A percentile compares a stretch with the other conserved stretches of the same genome.
Conservation (phyloP, 1,139 yeast species). For the Geotrichum candidum region DNA sequence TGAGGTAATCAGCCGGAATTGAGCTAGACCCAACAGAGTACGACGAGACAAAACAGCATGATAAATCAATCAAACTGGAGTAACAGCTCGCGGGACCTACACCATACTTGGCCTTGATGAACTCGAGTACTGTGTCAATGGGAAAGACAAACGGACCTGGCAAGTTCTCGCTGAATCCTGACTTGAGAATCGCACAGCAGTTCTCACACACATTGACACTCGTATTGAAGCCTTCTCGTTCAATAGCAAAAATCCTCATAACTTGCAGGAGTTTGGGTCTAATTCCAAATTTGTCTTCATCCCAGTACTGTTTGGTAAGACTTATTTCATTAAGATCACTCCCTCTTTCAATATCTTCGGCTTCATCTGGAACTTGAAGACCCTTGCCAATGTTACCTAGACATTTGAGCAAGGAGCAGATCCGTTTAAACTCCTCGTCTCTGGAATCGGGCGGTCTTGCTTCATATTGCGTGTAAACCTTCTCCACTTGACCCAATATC, state of each 20-base stretch:
- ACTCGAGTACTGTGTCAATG: conserved; percentile 39
- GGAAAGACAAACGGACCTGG: conserved; percentile 19
- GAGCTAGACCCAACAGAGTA: conserved; percentile 10
- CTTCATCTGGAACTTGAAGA: conserved; percentile 36
- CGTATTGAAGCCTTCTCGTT: conserved; percentile 34
- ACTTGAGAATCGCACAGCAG: conserved; percentile 51
- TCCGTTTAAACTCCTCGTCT: conserved; percentile 15
- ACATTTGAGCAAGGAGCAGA: conserved; percentile 52
- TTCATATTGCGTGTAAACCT: conserved; percentile 5
- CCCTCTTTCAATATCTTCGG: conserved; percentile 7
- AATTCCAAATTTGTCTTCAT: conserved; percentile 40
- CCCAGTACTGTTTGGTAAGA: conserved; percentile 30
- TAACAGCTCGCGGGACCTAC: conserved; percentile 16
- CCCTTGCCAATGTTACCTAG: conserved; percentile 66
- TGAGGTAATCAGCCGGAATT: conserved; percentile 17
- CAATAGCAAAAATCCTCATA: conserved; percentile 42
- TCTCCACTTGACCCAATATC: conserved; percentile 22
- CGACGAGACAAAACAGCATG: conserved; percentile 16
- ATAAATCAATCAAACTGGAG: conserved; percentile 18
- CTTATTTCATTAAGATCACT: conserved; percentile 7
- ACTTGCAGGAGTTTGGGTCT: conserved; percentile 40
- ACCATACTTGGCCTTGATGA: conserved; percentile 38
- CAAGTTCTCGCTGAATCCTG: conserved; percentile 33
- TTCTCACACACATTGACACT: conserved; percentile 48
- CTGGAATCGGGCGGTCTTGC: conserved; percentile 10